Percentiles rank a stretch among this genome's conserved stretches.
Evolutionary conservation across 1,284 basidiomycete genomes (phyloP).

Genomic region (Acaromyces ingoldii): DNA sequence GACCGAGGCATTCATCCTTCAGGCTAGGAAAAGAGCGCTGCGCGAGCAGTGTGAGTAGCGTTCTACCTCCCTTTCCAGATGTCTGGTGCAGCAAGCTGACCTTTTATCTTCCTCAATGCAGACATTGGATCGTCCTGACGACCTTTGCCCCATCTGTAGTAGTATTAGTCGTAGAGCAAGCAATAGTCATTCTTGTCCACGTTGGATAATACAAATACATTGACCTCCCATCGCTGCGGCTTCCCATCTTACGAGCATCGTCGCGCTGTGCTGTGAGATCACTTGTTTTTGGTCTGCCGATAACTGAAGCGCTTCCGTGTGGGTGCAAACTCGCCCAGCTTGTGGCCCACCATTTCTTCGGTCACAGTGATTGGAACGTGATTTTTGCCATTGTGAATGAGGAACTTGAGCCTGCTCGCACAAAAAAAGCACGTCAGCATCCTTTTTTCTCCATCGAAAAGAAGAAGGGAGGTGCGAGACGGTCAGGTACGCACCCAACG

Average conservation of each 20-base stretch:
- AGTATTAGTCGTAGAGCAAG: no score
- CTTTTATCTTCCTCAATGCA: no score
- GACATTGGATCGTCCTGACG: no score
- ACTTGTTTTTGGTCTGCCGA: slow-evolving; percentile 45
- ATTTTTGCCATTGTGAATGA: slow-evolving; percentile 91
- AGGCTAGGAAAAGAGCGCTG: slow-evolving; percentile 72
- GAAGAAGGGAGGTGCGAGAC: background rate
- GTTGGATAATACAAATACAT: no score
- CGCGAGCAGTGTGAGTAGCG: slow-evolving; percentile 58
- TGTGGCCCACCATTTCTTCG: slow-evolving; percentile 98
- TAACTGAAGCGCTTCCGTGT: slow-evolving; percentile 64
- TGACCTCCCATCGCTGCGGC: no score
- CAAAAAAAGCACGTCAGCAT: background rate
- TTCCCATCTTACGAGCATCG: no score
- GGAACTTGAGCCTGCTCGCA: slow-evolving; percentile 62
- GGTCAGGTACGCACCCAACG: slow-evolving; percentile 39
- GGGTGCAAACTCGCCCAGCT: slow-evolving; percentile 87
- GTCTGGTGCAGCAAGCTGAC: no score
- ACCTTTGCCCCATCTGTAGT: no score
- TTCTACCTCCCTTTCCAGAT: no score
- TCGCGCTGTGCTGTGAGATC: no score
- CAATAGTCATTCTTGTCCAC: no score
- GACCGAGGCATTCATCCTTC: slow-evolving; percentile 72
- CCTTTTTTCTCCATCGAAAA: background rate
- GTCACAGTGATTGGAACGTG: slow-evolving; percentile 80